Percentiles rank a stretch among this genome's conserved stretches.
Evolutionary conservation across 306 rosid species (phyloP).

Genomic region (Trichosanthes cucumerina): DNA sequence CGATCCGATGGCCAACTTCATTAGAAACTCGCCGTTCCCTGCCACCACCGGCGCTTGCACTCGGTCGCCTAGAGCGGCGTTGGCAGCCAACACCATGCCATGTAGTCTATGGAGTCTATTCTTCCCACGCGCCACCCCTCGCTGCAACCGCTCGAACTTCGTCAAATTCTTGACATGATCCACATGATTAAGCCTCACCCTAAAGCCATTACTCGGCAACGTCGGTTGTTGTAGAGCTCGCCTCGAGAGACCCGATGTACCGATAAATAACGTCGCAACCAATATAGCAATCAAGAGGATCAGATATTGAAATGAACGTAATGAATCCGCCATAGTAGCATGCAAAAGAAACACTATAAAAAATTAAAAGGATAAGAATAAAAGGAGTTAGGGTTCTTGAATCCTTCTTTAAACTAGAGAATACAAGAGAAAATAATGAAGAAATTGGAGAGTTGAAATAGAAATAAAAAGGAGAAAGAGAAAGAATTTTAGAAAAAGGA

Average conservation of each 20-base stretch:
- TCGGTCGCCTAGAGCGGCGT: not conserved
- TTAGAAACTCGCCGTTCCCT: constrained; percentile 65
- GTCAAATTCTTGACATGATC: constrained; percentile 62
- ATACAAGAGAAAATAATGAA: not conserved
- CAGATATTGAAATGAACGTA: not conserved
- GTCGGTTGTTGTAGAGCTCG: not conserved
- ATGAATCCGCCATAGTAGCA: not conserved
- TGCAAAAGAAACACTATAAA: not conserved
- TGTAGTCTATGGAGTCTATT: constrained; percentile 43
- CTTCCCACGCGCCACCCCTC: constrained; percentile 41
- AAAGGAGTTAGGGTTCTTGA: not conserved
- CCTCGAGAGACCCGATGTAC: not conserved
- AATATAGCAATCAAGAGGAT: not conserved
- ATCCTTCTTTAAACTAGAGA: not conserved
- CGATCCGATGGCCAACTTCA: constrained; percentile 56
- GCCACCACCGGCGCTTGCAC: constrained; percentile 38
- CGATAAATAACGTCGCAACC: not conserved
- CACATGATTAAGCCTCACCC: constrained; percentile 48
- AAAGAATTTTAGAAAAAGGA: not conserved
- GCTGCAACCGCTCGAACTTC: constrained; percentile 49
- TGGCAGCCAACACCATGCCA: constrained; percentile 31
- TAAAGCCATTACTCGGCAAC: constrained; percentile 21
- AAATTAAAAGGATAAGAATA: not conserved
- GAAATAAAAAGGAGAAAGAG: not conserved
- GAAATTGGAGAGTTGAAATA: not conserved